Evolutionary conservation across 1,284 basidiomycete species (phyloP), one percentile per base, ranked within the genome.

Genomic region (Austropuccinia psidii): DNA sequence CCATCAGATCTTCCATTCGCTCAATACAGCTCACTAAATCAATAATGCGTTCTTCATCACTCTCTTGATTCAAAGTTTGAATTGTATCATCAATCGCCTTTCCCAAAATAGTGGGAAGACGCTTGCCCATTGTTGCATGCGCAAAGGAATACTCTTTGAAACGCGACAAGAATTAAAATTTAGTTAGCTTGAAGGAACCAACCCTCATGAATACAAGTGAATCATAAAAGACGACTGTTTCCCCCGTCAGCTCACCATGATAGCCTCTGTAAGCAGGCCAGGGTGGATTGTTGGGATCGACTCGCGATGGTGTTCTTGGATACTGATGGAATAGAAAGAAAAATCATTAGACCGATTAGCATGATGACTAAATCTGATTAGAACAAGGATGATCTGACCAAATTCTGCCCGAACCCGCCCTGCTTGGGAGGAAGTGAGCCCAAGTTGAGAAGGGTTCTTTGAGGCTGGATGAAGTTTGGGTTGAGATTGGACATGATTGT

Each of bases 31-130:
- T 83, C 76, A 89, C 87, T 76, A 98, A 88, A 81, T 98, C 95
- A 76, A 90, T 82, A 77, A 98, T 87, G 65, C 84, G 85, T 76
- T 97, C 93, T 81, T 97, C 93, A 49, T 88, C 85, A 68, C 86
- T 89, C 81, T 83, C 87, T 70, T 90, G 87, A 82, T 97, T 97
- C 78, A 98, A 85, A 35, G 94, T 97, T 78, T 88, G 86, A 76
- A 90, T 89, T 33, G 89, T 86, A 80, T 98, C 94, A 79, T 96
- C 93, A 78, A 97, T 94, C 8, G 90, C 94, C 83, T 98, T 98
- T 76, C 92, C 92, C 58, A 98, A 85, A 77, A 97, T 97, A 60
- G 94, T 97, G 0, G 94, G 93, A 43, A 97, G 86, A 75, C 94
- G 89, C 60, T 90, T 88, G 76, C 91, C 91, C 93, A 96, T 96